Evolutionary conservation across 2,329 filamentous ascomycete genomes (phyloP).

Genomic region (Lachnellula cervina): DNA sequence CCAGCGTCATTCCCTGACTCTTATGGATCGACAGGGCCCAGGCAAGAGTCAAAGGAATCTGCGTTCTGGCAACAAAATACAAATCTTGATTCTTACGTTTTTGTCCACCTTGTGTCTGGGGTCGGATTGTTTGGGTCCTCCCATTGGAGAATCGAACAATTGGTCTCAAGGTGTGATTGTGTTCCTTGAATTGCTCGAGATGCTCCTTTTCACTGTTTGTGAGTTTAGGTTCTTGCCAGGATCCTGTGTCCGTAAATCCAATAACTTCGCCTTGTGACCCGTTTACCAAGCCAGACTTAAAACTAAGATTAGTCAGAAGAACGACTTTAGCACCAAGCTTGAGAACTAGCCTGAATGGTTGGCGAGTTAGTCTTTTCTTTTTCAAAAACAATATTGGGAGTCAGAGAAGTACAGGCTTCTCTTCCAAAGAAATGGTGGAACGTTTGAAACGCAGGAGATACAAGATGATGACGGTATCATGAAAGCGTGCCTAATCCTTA

Average conservation of each 20-base stretch:
- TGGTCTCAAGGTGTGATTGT: slow-evolving; percentile 1
- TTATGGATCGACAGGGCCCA: slow-evolving; percentile 98
- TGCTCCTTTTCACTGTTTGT: neutral
- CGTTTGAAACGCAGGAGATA: too few species aligned
- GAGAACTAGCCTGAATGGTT: slow-evolving; percentile 6
- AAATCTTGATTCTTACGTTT: slow-evolving; percentile 7
- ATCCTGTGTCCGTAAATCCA: slow-evolving; percentile 13
- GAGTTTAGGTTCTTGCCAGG: neutral
- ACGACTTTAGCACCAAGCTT: slow-evolving; percentile 29
- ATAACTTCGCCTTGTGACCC: slow-evolving; percentile 26
- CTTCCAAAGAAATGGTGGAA: too few species aligned
- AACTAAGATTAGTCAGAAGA: slow-evolving; percentile 20
- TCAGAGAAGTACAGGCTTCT: too few species aligned
- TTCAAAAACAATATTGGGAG: too few species aligned
- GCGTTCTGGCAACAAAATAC: slow-evolving; percentile 29
- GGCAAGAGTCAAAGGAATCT: slow-evolving; percentile 76
- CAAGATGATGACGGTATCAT: too few species aligned
- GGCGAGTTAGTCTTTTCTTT: too few species aligned
- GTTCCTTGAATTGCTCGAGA: neutral
- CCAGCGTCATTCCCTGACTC: slow-evolving; percentile 77
- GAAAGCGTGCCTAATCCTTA: too few species aligned
- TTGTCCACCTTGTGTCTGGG: slow-evolving; percentile 7
- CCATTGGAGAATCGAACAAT: slow-evolving; percentile 24
- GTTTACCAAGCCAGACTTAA: slow-evolving; percentile 22
- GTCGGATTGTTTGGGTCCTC: slow-evolving; percentile 3